A percentile compares a stretch with the other conserved stretches of the same genome.
phyloP scores from a whole-genome alignment of 2,329 filamentous ascomycete species.

The Dactylellina leptospora region DNA sequence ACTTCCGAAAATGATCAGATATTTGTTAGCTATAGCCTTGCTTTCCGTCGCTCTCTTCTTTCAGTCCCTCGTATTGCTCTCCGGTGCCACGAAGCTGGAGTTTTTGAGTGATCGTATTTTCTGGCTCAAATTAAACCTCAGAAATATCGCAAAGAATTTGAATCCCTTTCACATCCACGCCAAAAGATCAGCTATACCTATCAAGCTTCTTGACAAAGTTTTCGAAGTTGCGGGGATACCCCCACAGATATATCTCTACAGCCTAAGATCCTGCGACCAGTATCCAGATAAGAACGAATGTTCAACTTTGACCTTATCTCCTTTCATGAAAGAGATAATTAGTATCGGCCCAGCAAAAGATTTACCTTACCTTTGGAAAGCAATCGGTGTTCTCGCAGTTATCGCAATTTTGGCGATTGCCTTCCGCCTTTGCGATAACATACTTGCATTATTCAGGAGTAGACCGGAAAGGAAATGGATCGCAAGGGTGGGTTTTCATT shows the following conservation, averaged over 20 bases:
- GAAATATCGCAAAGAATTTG: not conserved
- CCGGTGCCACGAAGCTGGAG: not conserved
- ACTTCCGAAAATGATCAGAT: not conserved
- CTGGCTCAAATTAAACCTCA: not conserved
- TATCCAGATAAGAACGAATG: not conserved
- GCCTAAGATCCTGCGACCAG: not conserved
- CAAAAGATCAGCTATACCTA: not conserved
- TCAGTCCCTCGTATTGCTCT: not conserved
- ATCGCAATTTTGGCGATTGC: not conserved
- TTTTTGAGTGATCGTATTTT: not conserved
- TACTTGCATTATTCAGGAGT: not conserved
- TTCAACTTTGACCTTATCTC: not conserved
- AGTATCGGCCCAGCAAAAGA: not conserved
- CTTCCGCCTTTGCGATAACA: constrained; percentile 2
- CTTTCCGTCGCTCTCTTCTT: not conserved
- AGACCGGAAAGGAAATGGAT: not conserved
- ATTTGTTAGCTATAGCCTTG: not conserved
- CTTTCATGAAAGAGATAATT: constrained; percentile 3
- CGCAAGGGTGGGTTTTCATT: not conserved
- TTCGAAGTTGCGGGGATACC: not conserved
- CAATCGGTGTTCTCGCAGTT: not conserved
- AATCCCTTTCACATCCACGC: not conserved
- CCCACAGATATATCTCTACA: not conserved
- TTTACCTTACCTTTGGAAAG: not conserved
- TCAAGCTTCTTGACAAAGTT: not conserved